phyloP scores from a whole-genome alignment of 2,329 filamentous ascomycete species.

The Pestalotiopsis sp. region DNA sequence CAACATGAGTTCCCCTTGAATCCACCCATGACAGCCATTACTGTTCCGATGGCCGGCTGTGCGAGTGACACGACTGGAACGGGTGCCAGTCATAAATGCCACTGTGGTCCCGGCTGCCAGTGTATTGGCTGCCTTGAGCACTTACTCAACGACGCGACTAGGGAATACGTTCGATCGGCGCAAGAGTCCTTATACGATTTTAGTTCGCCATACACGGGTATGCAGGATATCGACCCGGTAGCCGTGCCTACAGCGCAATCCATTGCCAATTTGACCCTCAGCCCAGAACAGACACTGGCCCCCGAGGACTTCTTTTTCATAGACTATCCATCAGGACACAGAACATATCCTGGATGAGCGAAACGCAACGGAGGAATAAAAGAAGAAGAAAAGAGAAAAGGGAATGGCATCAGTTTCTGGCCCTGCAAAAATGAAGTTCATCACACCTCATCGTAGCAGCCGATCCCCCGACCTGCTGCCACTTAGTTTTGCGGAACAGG shows the following conservation, averaged over 20 bases:
- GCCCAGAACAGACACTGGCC: constrained; percentile 8
- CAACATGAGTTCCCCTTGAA: not conserved
- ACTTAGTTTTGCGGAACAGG: not conserved
- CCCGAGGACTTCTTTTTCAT: constrained; percentile 12
- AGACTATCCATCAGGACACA: constrained; percentile 2
- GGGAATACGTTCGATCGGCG: constrained; percentile 10
- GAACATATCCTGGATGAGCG: not conserved
- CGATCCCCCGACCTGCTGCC: not conserved
- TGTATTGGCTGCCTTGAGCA: constrained; percentile 15
- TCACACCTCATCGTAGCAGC: not conserved
- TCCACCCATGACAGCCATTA: not conserved
- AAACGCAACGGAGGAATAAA: not conserved
- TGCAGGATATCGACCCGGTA: not conserved
- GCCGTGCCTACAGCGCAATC: not conserved
- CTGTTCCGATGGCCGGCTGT: constrained; percentile 1
- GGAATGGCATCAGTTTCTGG: not conserved
- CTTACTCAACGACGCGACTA: constrained; percentile 12
- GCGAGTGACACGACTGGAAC: not conserved
- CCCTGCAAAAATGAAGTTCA: not conserved
- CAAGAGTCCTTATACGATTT: constrained; percentile 4
- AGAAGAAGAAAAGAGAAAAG: not conserved
- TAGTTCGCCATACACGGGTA: not conserved
- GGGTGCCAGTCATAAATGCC: constrained; percentile 10
- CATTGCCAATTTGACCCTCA: not conserved
- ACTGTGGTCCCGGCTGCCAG: constrained; percentile 13